Percentiles rank a stretch among this genome's conserved stretches.
phyloP scores from a whole-genome alignment of 257 asterid genomes.

The Capsicum chinense region DNA sequence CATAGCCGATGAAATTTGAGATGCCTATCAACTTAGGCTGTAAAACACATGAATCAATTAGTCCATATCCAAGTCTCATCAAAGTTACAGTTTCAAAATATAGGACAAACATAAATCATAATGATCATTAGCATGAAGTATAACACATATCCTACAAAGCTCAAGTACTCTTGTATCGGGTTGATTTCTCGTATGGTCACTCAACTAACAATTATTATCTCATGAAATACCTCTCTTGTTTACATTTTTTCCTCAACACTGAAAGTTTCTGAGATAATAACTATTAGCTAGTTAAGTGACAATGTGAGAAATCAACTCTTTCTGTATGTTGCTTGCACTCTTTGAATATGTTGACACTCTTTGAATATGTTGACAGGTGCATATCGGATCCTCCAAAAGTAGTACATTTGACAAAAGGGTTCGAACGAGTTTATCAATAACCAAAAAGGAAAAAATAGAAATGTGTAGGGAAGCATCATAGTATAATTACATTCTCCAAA shows the following conservation, averaged over 20 bases:
- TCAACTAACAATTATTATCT: too few relatives aligned
- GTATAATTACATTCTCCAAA: constrained; percentile 44
- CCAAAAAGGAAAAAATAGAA: too few relatives aligned
- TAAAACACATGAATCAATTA: constrained; percentile 36
- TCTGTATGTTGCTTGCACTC: neutral
- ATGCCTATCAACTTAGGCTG: constrained; percentile 84
- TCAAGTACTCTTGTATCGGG: neutral
- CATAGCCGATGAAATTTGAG: constrained; percentile 71
- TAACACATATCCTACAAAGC: neutral
- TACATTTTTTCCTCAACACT: too few relatives aligned
- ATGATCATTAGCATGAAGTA: neutral
- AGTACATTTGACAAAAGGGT: neutral
- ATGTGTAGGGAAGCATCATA: too few relatives aligned
- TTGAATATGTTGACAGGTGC: neutral
- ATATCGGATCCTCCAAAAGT: neutral
- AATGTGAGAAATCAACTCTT: too few relatives aligned
- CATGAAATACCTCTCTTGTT: too few relatives aligned
- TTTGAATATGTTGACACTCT: neutral
- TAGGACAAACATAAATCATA: neutral
- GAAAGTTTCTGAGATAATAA: too few relatives aligned
- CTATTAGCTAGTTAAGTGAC: too few relatives aligned
- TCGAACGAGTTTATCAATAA: too few relatives aligned
- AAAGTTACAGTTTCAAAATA: neutral
- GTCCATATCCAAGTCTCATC: neutral
- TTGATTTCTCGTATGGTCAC: too few relatives aligned